Conservation (phyloP, 2,329 filamentous ascomycete genomes). For the Diplocarpon rosae region DNA sequence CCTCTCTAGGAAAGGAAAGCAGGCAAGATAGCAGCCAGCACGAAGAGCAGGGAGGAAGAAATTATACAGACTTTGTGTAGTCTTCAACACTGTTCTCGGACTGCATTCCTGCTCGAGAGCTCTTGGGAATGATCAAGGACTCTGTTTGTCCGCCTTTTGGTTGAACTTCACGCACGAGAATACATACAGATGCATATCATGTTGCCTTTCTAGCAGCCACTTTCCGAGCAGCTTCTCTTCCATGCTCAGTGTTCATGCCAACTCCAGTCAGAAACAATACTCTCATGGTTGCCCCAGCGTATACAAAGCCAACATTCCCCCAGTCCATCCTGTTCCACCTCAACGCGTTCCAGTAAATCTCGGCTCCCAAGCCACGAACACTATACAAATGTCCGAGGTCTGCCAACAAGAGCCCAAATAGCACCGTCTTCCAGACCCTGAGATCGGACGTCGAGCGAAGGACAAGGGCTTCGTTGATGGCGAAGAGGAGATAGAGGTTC, state of each 20-base stretch:
- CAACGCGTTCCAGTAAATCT: constrained; percentile 45
- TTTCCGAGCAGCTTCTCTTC: constrained; percentile 10
- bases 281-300: constrained; percentile 49
- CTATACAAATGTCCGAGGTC: constrained; percentile 67
- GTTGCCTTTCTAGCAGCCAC: constrained; percentile 9
- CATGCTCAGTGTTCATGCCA: constrained; percentile 32
- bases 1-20: too few species aligned
- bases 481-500: constrained; percentile 68
- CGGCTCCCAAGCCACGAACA: constrained; percentile 44
- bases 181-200: constrained; percentile 1
- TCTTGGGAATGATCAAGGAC: too few species aligned
- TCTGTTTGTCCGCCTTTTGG: too few species aligned
- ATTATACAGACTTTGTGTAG: too few species aligned
- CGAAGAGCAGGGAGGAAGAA: too few species aligned
- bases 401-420: constrained; percentile 59
- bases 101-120: too few species aligned
- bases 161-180: too few species aligned
- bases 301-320: constrained; percentile 62
- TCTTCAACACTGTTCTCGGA: too few species aligned
- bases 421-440: constrained; percentile 57
- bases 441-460: constrained; percentile 58
- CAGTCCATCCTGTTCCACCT: constrained; percentile 57
- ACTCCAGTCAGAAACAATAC: constrained; percentile 47
- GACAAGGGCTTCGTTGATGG: constrained; percentile 66
- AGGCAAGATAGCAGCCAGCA: too few species aligned